Conservation (phyloP, 2,329 filamentous ascomycete genomes). For the Botrytis pseudocinerea region DNA sequence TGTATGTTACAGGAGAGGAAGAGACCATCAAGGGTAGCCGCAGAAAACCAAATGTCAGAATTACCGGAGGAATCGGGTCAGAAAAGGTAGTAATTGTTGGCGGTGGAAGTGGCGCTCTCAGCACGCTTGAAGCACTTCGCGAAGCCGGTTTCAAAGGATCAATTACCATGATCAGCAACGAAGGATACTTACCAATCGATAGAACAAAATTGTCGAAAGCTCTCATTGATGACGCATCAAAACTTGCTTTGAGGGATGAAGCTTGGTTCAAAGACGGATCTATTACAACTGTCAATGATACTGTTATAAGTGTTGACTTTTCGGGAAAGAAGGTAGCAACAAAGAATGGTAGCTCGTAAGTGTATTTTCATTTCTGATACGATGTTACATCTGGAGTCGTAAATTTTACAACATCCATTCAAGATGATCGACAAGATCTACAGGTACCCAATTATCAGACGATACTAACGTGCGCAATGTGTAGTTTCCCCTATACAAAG, state of each 20-base stretch:
- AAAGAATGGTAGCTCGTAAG: slow-evolving; percentile 62
- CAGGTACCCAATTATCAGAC: neutral
- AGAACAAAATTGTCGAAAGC: slow-evolving; percentile 95
- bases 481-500: slow-evolving; percentile 70
- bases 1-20: slow-evolving; percentile 83
- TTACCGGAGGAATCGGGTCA: slow-evolving; percentile 53
- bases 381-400: neutral
- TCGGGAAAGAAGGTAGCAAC: slow-evolving; percentile 71
- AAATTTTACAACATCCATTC: neutral
- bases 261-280: slow-evolving; percentile 71
- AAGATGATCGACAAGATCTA: neutral
- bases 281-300: slow-evolving; percentile 59
- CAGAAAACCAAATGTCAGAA: slow-evolving; percentile 72
- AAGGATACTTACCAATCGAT: slow-evolving; percentile 87
- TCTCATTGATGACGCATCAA: slow-evolving; percentile 75
- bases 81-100: slow-evolving; percentile 83
- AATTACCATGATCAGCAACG: slow-evolving; percentile 80
- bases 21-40: slow-evolving; percentile 73
- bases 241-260: slow-evolving; percentile 73
- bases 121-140: slow-evolving; percentile 78
- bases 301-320: slow-evolving; percentile 78
- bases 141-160: slow-evolving; percentile 76
- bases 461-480: neutral
- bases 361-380: neutral
- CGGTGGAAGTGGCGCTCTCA: slow-evolving; percentile 81